A percentile compares a stretch with the other conserved stretches of the same genome.
These are phyloP conservation scores for Rhodotorula sp. DNA, from an alignment of 1,284 basidiomycete species.

Conservation along the genomic window DNA sequence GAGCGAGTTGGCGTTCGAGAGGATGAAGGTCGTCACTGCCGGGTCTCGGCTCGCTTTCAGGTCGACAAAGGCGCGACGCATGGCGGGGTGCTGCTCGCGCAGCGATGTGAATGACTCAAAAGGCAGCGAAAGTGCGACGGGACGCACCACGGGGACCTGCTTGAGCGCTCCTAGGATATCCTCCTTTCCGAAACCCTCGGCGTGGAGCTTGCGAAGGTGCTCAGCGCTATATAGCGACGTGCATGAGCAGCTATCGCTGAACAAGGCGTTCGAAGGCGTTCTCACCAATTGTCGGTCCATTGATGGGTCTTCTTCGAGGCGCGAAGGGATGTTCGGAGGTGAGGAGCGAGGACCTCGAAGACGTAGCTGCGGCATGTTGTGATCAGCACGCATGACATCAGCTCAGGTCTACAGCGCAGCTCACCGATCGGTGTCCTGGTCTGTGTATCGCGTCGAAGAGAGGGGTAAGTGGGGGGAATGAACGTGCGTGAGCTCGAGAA, in stretches of 20 bases:
- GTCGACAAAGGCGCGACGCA: conserved; percentile 78
- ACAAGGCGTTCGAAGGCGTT: too few relatives aligned
- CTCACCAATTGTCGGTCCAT: conserved; percentile 87
- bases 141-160: conserved; percentile 79
- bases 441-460: conserved; percentile 53
- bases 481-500: background rate
- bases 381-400: background rate
- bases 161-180: conserved; percentile 76
- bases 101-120: too few relatives aligned
- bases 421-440: conserved; percentile 88
- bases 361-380: conserved; percentile 59
- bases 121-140: background rate
- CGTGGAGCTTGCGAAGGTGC: conserved; percentile 60
- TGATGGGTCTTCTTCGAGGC: conserved; percentile 65
- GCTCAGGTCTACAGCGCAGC: background rate
- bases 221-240: conserved; percentile 34
- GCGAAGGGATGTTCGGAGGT: conserved; percentile 80
- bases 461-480: background rate
- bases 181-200: conserved; percentile 64
- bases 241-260: too few relatives aligned
- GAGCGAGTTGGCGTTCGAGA: conserved; percentile 90
- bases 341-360: conserved; percentile 84
- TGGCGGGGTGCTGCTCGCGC: conserved; percentile 81
- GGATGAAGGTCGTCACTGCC: conserved; percentile 67
- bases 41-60: conserved; percentile 65